Evolutionary conservation across 139 green algal species (phyloP), one percentile per base, ranked within the genome.

Genomic region (Micractinium sp.): DNA sequence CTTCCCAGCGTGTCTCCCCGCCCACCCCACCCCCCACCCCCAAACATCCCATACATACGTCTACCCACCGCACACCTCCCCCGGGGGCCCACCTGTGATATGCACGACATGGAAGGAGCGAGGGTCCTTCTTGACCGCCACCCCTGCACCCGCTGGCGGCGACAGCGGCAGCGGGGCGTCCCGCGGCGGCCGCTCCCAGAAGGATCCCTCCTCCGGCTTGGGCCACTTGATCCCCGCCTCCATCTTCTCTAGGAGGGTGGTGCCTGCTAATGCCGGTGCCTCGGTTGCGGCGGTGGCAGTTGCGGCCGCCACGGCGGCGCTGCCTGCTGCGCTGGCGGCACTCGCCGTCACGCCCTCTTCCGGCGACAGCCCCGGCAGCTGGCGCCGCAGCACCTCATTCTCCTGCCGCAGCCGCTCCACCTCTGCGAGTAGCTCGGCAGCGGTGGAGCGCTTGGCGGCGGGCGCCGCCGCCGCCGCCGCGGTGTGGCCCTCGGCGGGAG

Each of bases 21-120:
- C n/a, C n/a, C n/a, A n/a, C n/a, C n/a, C n/a, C n/a, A n/a, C n/a
- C n/a, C n/a, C n/a, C n/a, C n/a, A n/a, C n/a, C n/a, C n/a, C n/a
- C n/a, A n/a, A n/a, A n/a, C n/a, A n/a, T n/a, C n/a, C n/a, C n/a
- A n/a, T n/a, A n/a, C n/a, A n/a, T n/a, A n/a, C n/a, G n/a, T n/a
- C n/a, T n/a, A n/a, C n/a, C n/a, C n/a, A n/a, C n/a, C n/a, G n/a
- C n/a, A n/a, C n/a, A n/a, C n/a, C 47, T 56, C 47, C 47, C 47
- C 47, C 9, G 12, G 69, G 15, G 15, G 14, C 74, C 25, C 74
- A 80, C 74, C 74, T 3, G 96, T 97, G 33, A 99, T 88, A 92
- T 99, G 97, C 69, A 98, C 93, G 1, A 99, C 91, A 82, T 98
- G 92, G 75, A 98, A 79, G 2, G 83, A 85, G 35, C 90, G 66